Evolutionary conservation across 768 basidiomycete genomes (phyloP), one percentile per base, ranked within the genome.

Genomic region (Roridomyces roridus): DNA sequence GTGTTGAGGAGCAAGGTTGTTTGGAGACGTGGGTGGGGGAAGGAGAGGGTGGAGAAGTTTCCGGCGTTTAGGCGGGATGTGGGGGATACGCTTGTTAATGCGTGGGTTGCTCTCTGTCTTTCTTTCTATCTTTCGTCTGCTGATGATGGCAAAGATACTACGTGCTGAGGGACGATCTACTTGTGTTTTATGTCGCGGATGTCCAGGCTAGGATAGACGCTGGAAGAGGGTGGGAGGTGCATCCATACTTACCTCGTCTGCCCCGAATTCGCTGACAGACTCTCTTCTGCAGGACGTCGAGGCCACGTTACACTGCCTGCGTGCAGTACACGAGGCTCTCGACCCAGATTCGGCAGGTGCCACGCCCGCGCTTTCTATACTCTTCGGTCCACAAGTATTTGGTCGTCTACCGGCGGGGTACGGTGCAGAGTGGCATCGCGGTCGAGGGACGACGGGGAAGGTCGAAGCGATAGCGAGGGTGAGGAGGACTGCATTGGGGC

Each of bases 81-180:
- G 23, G 93, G 92, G 0, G 93, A 95, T 72, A 92, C 91, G 1
- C 78, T 95, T 14, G 88, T 94, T 57, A 95, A 94, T 63, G 91
- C 92, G 90, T 94, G 73, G 49, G 88, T 18, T 14, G 46, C n/a
- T n/a, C n/a, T n/a, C n/a, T 77, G 20, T 18, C 21, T 54, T 29
- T 41, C 46, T 31, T 26, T 21, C 12, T 34, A 41, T 28, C n/a
- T 24, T 34, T 17, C 11, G 46, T n/a, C 23, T 36, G 7, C 23
- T 8, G 31, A 34, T 24, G 40, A n/a, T 6, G 31, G n/a, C 65
- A n/a, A n/a, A 92, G 90, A 21, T 96, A 89, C 65, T 97, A 96
- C 68, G 84, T 96, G 28, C 78, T 97, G 3, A 85, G 94, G 36
- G 85, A 91, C 47, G 87, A 93, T 46, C 89, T 96, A 85, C 79